These are phyloP conservation scores for Oryza glaberrima DNA, from an alignment of 176 grass and related monocot genomes.

Conservation along the genomic window DNA sequence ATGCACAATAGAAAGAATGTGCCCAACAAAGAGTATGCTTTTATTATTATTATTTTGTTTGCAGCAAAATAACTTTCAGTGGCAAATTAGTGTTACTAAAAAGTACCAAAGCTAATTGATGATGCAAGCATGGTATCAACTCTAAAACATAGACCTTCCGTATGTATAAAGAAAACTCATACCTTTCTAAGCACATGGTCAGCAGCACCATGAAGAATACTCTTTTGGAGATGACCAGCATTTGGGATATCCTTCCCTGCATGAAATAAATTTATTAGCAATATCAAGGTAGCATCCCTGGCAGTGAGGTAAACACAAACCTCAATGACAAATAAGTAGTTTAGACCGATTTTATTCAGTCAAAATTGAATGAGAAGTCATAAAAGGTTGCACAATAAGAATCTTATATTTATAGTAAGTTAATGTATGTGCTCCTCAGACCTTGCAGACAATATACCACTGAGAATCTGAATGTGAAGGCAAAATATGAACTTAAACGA, in stretches of 20 bases:
- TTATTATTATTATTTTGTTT: neutral
- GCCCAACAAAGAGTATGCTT: constrained; percentile 1
- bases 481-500: constrained; percentile 11
- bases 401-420: neutral
- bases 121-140: neutral
- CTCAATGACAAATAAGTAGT: neutral
- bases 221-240: constrained; percentile 54
- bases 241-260: constrained; percentile 77
- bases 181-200: constrained; percentile 95
- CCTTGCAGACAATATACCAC: neutral
- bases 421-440: neutral
- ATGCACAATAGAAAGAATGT: neutral
- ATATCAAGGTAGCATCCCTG: constrained; percentile 21
- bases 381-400: neutral
- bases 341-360: neutral
- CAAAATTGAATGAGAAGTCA: neutral
- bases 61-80: constrained; percentile 9
- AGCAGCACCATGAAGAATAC: constrained; percentile 80
- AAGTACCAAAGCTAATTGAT: neutral
- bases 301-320: neutral
- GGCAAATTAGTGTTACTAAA: neutral
- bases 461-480: constrained; percentile 12
- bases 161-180: constrained; percentile 25
- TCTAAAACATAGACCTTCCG: neutral
- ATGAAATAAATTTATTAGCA: constrained; percentile 30